Percentiles rank a stretch among this genome's conserved stretches.
phyloP scores from a whole-genome alignment of 1,139 yeast genomes.

The Blastobotrys raffinosifermentans region DNA sequence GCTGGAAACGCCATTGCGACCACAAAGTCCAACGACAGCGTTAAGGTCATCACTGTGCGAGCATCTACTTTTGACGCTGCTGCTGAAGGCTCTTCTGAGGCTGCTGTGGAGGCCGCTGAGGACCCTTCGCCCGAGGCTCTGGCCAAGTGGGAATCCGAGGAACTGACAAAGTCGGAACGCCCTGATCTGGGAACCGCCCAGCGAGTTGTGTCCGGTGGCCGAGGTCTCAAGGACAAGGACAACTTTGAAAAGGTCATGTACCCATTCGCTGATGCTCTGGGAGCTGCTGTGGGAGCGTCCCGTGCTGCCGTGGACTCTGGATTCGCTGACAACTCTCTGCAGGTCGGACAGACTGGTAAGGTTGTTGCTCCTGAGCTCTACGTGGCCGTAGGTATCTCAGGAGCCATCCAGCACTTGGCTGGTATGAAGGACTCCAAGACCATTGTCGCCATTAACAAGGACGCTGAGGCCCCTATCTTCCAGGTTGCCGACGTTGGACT shows the following conservation, averaged over 20 bases:
- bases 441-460: slow-evolving; percentile 92
- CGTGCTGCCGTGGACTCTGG: slow-evolving; percentile 98
- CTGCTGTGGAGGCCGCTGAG: slow-evolving; percentile 47
- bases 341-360: slow-evolving; percentile 97
- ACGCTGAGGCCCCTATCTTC: slow-evolving; percentile 90
- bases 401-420: slow-evolving; percentile 97
- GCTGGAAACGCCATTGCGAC: slow-evolving; percentile 94
- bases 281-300: slow-evolving; percentile 96
- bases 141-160: slow-evolving; percentile 61
- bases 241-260: slow-evolving; percentile 69
- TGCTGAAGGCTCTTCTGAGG: slow-evolving; percentile 34
- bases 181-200: slow-evolving; percentile 87
- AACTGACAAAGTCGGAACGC: slow-evolving; percentile 70
- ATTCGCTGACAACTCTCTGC: slow-evolving; percentile 93
- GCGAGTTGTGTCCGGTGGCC: slow-evolving; percentile 83
- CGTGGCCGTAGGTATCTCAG: slow-evolving; percentile 89
- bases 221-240: slow-evolving; percentile 88
- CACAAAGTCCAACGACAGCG: slow-evolving; percentile 61
- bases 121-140: slow-evolving; percentile 31
- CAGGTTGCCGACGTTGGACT: slow-evolving; percentile 86
- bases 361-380: slow-evolving; percentile 95
- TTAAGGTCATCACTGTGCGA: slow-evolving; percentile 69
- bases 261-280: slow-evolving; percentile 79
- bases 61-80: slow-evolving; percentile 76
- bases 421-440: slow-evolving; percentile 97